Conservation (phyloP, 208 protist genomes). For the Crithidia acanthocephali region DNA sequence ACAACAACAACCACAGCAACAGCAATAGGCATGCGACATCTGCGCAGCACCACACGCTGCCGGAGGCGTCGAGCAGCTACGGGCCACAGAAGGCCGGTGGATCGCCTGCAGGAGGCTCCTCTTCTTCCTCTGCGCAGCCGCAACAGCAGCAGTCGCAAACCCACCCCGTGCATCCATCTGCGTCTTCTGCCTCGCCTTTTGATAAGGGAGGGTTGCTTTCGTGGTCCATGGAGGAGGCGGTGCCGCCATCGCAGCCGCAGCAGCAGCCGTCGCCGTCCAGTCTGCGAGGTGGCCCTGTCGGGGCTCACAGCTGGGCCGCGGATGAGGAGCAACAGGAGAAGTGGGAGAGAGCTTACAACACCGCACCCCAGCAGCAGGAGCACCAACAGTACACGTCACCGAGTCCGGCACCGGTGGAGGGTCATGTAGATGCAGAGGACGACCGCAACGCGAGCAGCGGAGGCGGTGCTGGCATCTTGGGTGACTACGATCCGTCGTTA, state of each 20-base stretch:
- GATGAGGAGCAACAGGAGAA: not conserved
- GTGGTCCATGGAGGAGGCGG: conserved; percentile 17
- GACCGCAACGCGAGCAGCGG: not conserved
- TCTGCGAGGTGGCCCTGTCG: too few relatives aligned
- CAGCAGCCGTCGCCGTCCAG: too few relatives aligned
- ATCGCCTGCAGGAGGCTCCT: too few relatives aligned
- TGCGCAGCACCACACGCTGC: too few relatives aligned
- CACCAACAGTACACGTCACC: not conserved
- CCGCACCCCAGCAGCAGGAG: not conserved
- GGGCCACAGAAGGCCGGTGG: too few relatives aligned
- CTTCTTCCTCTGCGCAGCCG: too few relatives aligned
- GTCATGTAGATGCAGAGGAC: not conserved
- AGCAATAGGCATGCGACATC: too few relatives aligned
- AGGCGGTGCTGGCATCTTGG: conserved; percentile 2
- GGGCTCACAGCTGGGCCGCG: not conserved
- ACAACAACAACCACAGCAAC: conserved; percentile 8
- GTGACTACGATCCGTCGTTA: conserved; percentile 18
- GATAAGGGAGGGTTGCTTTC: conserved; percentile 28
- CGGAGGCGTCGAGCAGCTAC: too few relatives aligned
- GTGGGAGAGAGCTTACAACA: not conserved
- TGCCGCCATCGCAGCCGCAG: not conserved
- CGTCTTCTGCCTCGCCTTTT: not conserved
- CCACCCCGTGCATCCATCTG: conserved; percentile 1
- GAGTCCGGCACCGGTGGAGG: not conserved
- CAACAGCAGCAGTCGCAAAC: conserved; percentile 5